Conservation (phyloP, 208 protist species). For the Trypanosoma brucei region DNA sequence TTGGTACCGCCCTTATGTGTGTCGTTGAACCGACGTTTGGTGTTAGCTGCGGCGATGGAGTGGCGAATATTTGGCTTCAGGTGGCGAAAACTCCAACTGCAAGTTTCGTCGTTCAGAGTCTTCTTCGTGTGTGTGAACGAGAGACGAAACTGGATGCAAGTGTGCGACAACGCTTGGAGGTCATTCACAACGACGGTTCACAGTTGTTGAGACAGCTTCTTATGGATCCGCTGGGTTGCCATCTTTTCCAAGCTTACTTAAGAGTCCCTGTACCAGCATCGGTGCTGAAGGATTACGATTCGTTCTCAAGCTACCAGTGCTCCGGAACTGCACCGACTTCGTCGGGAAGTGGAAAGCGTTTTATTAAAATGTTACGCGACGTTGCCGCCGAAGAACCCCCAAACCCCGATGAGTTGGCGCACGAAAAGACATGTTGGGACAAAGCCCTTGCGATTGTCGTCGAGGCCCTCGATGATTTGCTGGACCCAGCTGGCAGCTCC, state of each 20-base stretch:
- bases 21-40: conserved; percentile 58
- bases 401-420: not conserved
- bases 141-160: conserved; percentile 37
- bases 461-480: conserved; percentile 38
- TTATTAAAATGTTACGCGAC: conserved; percentile 7
- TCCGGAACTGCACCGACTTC: not conserved
- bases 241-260: conserved; percentile 84
- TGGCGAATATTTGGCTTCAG: conserved; percentile 65
- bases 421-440: conserved; percentile 52
- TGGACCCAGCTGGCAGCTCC: conserved; percentile 42
- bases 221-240: conserved; percentile 60
- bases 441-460: conserved; percentile 45
- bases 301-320: conserved; percentile 6
- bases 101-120: conserved; percentile 81
- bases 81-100: conserved; percentile 57
- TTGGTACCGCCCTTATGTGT: conserved; percentile 42
- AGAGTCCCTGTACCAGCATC: conserved; percentile 41
- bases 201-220: conserved; percentile 60
- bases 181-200: conserved; percentile 30
- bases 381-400: not conserved
- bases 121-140: conserved; percentile 63
- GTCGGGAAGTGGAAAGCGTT: not conserved
- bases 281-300: conserved; percentile 43
- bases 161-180: conserved; percentile 52
- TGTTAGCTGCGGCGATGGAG: conserved; percentile 26